Evolutionary conservation across 2,329 filamentous ascomycete species (phyloP).

Genomic region (Cercospora brassicicola): DNA sequence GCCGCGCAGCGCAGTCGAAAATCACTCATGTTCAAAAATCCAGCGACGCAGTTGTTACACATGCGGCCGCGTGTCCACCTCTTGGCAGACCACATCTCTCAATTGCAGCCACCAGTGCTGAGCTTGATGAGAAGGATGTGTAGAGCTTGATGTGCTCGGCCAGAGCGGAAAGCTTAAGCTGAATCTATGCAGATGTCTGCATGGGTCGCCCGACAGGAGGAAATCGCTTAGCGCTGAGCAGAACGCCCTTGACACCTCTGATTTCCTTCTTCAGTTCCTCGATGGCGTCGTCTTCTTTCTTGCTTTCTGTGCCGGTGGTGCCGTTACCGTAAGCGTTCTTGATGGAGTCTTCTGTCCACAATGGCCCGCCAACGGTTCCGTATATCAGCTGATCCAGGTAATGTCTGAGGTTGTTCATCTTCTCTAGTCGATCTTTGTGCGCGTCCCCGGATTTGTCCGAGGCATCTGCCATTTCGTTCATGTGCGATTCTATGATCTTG

Average conservation of each 20-base stretch:
- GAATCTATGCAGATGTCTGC: slow-evolving; percentile 11
- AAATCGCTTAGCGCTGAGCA: slow-evolving; percentile 74
- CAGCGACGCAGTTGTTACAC: not conserved
- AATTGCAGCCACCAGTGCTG: not conserved
- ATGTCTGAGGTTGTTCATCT: slow-evolving; percentile 58
- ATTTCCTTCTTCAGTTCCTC: slow-evolving; percentile 73
- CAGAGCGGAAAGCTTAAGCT: not conserved
- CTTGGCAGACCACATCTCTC: not conserved
- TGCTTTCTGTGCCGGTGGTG: slow-evolving; percentile 26
- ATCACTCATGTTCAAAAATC: not conserved
- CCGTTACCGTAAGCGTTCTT: slow-evolving; percentile 7
- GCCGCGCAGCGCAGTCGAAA: not conserved
- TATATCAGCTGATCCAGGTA: slow-evolving; percentile 65
- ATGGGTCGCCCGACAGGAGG: slow-evolving; percentile 24
- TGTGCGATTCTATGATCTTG: slow-evolving; percentile 53
- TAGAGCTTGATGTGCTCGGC: not conserved
- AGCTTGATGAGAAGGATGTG: not conserved
- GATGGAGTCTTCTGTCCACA: slow-evolving; percentile 36
- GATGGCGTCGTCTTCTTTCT: slow-evolving; percentile 66
- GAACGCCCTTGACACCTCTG: slow-evolving; percentile 73
- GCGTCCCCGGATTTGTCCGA: slow-evolving; percentile 56
- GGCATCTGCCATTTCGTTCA: slow-evolving; percentile 52
- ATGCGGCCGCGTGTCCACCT: not conserved
- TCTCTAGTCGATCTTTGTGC: slow-evolving; percentile 53
- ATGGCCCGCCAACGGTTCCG: slow-evolving; percentile 24